Base-by-base conservation (phyloP, 225 moss, liverwort and hornwort genomes). In the Climacium dendroides region DNA sequence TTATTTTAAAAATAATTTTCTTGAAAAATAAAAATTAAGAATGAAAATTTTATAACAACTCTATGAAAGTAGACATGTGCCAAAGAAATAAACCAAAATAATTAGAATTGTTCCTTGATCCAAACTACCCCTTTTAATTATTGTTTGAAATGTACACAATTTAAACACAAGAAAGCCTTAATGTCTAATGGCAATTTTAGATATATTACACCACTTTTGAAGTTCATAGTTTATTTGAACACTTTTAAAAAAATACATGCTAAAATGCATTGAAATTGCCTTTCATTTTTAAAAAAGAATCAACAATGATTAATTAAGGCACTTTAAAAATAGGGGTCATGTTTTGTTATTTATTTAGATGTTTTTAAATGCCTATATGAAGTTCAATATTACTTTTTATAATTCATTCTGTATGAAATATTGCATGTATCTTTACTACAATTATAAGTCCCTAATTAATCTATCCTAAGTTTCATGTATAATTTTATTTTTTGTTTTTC, bases 131-230 rank as follows among this genome's bases (percentile, higher is more conserved):
- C 8, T 5, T 70, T 70, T 25, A 25, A 41, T 41, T 70, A 15
- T 41, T 70, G 0, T 15, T 0, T 41, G 1, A 24, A 70, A 41
- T 41, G 6, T 15, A 3, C 3, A 70, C 0, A 0, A 0, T 2
- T 25, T 39, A 41, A 69, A 39, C 5, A 25, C 41, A 7, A 67
- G n/a, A n/a, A 4, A 39, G 67, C 4, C 23, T 13, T 37, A 37
- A 34, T 63, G 5, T 2, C 6, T 6, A 20, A n/a, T 25, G 25
- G 4, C 0, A 70, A 70, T 70, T 41, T 70, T 41, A 3, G 25
- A 25, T 70, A 15, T 3, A 70, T 41, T 41, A 41, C 3, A 41
- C 5, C 1, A 41, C 5, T 15, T 66, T 70, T 70, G 26, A 70
- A 24, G 5, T 26, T 26, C 3, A 70, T 15, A 41, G 5, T 41